These are phyloP conservation scores for Heimioporus sp. DNA, from an alignment of 768 basidiomycete genomes.

Conservation along the genomic window DNA sequence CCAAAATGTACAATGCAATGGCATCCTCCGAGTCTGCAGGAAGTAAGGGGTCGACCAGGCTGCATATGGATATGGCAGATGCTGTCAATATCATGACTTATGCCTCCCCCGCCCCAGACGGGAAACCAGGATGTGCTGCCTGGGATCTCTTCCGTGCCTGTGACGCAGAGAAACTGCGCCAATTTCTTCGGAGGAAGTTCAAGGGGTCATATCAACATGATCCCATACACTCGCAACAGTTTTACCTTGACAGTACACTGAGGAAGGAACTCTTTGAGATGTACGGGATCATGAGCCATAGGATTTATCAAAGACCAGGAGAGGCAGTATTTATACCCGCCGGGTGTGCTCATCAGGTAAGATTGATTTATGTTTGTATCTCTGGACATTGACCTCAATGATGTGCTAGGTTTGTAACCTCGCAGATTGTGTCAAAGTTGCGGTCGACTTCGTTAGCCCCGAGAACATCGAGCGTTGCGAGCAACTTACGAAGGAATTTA, in stretches of 20 bases:
- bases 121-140: conserved; percentile 71
- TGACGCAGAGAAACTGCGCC: conserved; percentile 75
- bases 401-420: conserved; percentile 77
- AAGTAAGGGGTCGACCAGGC: conserved; percentile 79
- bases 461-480: conserved; percentile 90
- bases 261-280: conserved; percentile 65
- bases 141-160: conserved; percentile 90
- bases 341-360: conserved; percentile 86
- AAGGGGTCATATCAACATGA: conserved; percentile 58
- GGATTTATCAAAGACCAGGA: conserved; percentile 88
- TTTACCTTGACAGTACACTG: conserved; percentile 74
- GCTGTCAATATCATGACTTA: conserved; percentile 91
- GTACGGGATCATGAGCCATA: conserved; percentile 71
- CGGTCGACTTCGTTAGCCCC: conserved; percentile 91
- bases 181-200: conserved; percentile 68
- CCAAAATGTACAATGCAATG: conserved; percentile 95
- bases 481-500: conserved; percentile 82
- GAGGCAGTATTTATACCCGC: conserved; percentile 96
- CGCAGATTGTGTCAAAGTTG: conserved; percentile 95
- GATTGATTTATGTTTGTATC: conserved; percentile 14
- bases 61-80: conserved; percentile 96
- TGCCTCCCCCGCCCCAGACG: conserved; percentile 56
- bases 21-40: conserved; percentile 62
- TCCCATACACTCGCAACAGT: conserved; percentile 88
- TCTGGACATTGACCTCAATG: background rate